Conservation (phyloP, 805 yeast species). For the Priceomyces carsonii region DNA sequence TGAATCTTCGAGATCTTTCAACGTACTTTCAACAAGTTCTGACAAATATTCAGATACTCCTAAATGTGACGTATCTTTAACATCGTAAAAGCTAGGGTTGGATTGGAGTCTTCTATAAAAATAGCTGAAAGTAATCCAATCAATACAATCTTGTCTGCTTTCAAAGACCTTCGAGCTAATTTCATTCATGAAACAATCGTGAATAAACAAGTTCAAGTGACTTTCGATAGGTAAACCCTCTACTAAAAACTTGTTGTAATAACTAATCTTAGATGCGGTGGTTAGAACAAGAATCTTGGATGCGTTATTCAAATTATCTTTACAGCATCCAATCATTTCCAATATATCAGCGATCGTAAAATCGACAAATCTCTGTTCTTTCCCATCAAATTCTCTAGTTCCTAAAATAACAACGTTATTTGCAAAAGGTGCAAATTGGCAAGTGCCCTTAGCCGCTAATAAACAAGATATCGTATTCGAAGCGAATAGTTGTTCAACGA, state of each 20-base stretch:
- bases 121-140: slow-evolving; percentile 83
- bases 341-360: slow-evolving; percentile 64
- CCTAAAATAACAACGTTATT: slow-evolving; percentile 63
- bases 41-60: slow-evolving; percentile 84
- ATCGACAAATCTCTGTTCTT: slow-evolving; percentile 67
- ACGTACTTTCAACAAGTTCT: slow-evolving; percentile 71
- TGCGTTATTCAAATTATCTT: slow-evolving; percentile 27
- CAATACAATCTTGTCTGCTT: slow-evolving; percentile 81
- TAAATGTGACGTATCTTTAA: slow-evolving; percentile 57
- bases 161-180: slow-evolving; percentile 65
- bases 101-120: slow-evolving; percentile 77
- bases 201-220: slow-evolving; percentile 54
- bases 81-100: slow-evolving; percentile 91
- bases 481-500: slow-evolving; percentile 54
- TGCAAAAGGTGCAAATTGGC: slow-evolving; percentile 51
- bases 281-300: slow-evolving; percentile 57
- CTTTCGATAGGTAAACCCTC: slow-evolving; percentile 88
- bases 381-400: slow-evolving; percentile 71
- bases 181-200: slow-evolving; percentile 72
- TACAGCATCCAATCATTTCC: slow-evolving; percentile 61
- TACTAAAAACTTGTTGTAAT: slow-evolving; percentile 67
- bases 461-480: slow-evolving; percentile 55
- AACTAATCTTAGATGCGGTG: slow-evolving; percentile 50
- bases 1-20: slow-evolving; percentile 62
- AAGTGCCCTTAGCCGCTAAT: slow-evolving; percentile 62